These are phyloP conservation scores for Xerocomellus intermedius DNA, from an alignment of 768 basidiomycete genomes.

Conservation along the genomic window DNA sequence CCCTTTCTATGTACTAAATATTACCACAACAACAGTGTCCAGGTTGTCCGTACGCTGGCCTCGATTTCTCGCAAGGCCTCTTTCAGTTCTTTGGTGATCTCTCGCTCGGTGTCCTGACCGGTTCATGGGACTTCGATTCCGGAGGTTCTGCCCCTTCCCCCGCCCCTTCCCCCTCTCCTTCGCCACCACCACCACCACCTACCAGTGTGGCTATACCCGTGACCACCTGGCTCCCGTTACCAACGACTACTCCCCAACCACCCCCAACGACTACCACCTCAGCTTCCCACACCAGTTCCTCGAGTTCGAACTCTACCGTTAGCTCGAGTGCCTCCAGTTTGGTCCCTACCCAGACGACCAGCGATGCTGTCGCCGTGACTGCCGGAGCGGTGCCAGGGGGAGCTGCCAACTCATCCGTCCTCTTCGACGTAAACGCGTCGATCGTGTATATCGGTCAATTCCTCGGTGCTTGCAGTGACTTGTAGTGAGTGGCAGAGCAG, in stretches of 20 bases:
- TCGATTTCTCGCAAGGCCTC: conserved; percentile 68
- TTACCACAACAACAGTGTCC: conserved; percentile 49
- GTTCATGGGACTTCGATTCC: conserved; percentile 51
- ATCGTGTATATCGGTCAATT: conserved; percentile 21
- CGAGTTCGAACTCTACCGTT: conserved; percentile 5
- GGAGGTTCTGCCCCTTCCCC: conserved; percentile 24
- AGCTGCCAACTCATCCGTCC: conserved; percentile 3
- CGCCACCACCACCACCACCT: conserved; percentile 18
- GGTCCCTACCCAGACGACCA: conserved; percentile 19
- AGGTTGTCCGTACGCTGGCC: conserved; percentile 59
- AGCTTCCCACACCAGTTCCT: conserved; percentile 11
- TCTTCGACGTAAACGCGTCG: conserved; percentile 15
- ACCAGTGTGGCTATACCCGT: conserved; percentile 5
- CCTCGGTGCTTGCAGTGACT: conserved; percentile 11
- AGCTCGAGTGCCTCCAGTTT: conserved; percentile 23
- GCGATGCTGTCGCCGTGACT: conserved; percentile 13
- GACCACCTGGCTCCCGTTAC: conserved; percentile 24
- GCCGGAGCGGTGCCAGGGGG: conserved; percentile 8
- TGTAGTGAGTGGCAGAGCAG: conserved; percentile 6
- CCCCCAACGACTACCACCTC: conserved; percentile 25
- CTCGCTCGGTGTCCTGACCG: conserved; percentile 53
- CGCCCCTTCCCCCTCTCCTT: conserved; percentile 13
- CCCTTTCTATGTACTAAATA: neutral
- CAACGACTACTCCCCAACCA: conserved; percentile 23
- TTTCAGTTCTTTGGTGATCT: conserved; percentile 57